These are phyloP conservation scores for Senecio squalidus DNA, from an alignment of 140 eudicot genomes.

Conservation along the genomic window DNA sequence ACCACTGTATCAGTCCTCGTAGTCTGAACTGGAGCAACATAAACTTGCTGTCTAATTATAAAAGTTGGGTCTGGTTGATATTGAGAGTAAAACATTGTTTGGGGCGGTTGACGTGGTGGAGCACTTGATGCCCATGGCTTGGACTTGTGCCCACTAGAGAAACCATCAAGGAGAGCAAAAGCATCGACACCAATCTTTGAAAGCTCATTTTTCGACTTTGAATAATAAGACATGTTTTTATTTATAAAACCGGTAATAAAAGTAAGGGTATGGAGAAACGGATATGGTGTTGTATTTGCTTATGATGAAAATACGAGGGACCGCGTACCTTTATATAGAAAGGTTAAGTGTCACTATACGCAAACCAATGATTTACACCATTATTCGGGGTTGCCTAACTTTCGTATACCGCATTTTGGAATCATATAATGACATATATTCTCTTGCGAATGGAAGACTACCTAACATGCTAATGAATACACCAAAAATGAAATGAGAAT, in stretches of 20 bases:
- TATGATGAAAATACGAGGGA: background rate
- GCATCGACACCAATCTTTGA: slow-evolving; percentile 24
- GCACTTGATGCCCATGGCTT: background rate
- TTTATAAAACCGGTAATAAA: background rate
- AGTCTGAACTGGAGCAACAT: background rate
- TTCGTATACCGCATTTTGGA: slow-evolving; percentile 1
- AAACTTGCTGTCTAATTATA: slow-evolving; percentile 10
- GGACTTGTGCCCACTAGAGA: slow-evolving; percentile 8
- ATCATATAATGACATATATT: slow-evolving; percentile 9
- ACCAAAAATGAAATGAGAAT: too few relatives aligned
- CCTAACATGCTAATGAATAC: background rate
- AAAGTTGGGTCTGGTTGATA: slow-evolving; percentile 9
- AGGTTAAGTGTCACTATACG: background rate
- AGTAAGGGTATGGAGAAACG: background rate
- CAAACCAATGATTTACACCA: background rate
- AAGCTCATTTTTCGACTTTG: slow-evolving; percentile 21
- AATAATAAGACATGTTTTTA: background rate
- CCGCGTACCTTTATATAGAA: slow-evolving; percentile 10
- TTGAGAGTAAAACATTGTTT: background rate
- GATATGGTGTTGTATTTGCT: background rate
- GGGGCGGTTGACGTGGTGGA: background rate
- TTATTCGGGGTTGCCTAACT: background rate
- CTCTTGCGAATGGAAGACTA: background rate
- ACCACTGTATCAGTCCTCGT: slow-evolving; percentile 6
- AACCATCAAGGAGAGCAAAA: slow-evolving; percentile 22